Conservation (phyloP, 164 flowering plant species). For the Akebia trifoliata region DNA sequence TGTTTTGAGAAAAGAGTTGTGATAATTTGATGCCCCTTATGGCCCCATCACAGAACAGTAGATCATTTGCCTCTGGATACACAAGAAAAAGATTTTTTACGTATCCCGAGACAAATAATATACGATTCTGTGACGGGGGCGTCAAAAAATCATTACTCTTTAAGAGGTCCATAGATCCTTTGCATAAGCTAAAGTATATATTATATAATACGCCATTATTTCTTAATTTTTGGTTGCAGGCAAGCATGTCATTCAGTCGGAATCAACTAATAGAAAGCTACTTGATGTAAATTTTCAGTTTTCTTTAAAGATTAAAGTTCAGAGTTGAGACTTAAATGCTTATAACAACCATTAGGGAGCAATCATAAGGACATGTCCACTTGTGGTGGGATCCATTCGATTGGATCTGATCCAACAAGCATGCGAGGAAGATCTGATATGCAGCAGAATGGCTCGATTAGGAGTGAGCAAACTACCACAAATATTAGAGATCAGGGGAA, state of each 20-base stretch:
- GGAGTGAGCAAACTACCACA: constrained; percentile 40
- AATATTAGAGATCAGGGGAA: constrained; percentile 36
- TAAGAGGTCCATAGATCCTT: no score
- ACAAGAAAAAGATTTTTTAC: no score
- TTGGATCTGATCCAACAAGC: constrained; percentile 89
- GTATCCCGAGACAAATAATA: no score
- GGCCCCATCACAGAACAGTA: no score
- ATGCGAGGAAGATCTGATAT: constrained; percentile 40
- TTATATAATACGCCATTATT: no score
- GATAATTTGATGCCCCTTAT: no score
- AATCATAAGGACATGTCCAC: constrained; percentile 53
- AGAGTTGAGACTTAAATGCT: background rate
- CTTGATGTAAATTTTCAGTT: constrained; percentile 1
- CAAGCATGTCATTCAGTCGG: constrained; percentile 11
- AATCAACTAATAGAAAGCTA: constrained; percentile 4
- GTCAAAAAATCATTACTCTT: no score
- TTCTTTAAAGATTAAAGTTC: background rate
- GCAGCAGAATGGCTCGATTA: constrained; percentile 36
- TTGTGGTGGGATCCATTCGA: constrained; percentile 72
- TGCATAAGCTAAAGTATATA: no score
- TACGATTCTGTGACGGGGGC: no score
- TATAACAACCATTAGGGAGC: constrained; percentile 24
- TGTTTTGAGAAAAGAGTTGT: no score
- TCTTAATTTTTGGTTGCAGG: no score
- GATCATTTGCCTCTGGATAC: no score